Conservation (phyloP, 148 eudicot species). For the Agrostemma githago region DNA sequence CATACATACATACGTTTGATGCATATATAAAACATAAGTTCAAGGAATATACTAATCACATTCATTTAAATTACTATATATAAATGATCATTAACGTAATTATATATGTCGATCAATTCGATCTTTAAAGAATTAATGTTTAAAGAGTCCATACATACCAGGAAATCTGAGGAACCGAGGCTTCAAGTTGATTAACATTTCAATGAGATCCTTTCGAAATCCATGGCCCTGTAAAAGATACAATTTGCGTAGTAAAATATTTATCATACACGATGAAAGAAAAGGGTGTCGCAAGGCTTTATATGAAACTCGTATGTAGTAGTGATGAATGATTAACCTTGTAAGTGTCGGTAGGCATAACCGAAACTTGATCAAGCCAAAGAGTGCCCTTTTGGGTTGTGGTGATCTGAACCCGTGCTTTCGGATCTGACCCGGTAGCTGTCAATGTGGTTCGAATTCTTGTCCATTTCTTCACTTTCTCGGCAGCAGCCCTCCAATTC, state of each 20-base stretch:
- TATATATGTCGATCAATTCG: no score
- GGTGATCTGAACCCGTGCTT: conserved; percentile 66
- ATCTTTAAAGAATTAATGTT: no score
- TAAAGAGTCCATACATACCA: conserved; percentile 32
- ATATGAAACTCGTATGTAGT: no score
- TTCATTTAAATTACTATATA: no score
- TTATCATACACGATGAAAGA: neutral
- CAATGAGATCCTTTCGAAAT: conserved; percentile 62
- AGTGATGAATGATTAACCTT: conserved; percentile 32
- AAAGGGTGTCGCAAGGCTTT: no score
- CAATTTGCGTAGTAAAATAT: neutral
- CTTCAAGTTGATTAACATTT: conserved; percentile 63
- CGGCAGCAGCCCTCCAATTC: conserved; percentile 34
- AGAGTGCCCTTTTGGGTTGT: conserved; percentile 48
- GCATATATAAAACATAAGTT: neutral
- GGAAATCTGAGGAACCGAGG: conserved; percentile 91
- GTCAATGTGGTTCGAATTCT: conserved; percentile 41
- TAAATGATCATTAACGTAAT: no score
- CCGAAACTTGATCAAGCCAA: conserved; percentile 95
- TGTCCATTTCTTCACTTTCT: conserved; percentile 54
- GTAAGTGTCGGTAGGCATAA: conserved; percentile 67
- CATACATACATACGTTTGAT: neutral
- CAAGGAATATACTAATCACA: neutral
- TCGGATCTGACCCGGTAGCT: conserved; percentile 45
- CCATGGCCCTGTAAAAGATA: conserved; percentile 66